Evolutionary conservation across 2,329 filamentous ascomycete species (phyloP), one percentile per base, ranked within the genome.

Genomic region (Colletotrichum nymphaeae): DNA sequence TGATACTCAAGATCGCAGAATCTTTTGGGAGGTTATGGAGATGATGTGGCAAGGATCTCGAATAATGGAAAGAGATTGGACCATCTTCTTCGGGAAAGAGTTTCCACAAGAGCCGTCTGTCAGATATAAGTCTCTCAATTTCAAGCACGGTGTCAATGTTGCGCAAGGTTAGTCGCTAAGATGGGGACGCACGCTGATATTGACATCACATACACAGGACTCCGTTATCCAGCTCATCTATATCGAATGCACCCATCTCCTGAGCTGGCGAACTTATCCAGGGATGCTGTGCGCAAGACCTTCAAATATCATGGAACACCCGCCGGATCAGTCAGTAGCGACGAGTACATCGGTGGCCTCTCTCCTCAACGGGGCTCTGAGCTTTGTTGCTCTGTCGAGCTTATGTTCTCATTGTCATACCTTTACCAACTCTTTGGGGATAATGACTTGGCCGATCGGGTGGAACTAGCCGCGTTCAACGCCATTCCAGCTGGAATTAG

Each of bases 391-490:
- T 77, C 81, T 1, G 81, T 82, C 5, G 81, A 83, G 69, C 77
- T 80, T 2, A 77, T 76, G 28, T 83, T 81, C 73, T 82, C 81
- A 0, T 63, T 80, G 11, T 76, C 78, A 3, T 82, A 82, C 62
- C 78, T 82, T 62, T 83, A 82, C 67, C 81, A 79, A 19, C 76
- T 78, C 9, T 74, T 79, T 14, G 82, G 82, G 2, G 74, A 78
- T 63, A 81, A 78, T 58, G 24, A 57, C 8, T 88, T 86, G 74
- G 88, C 88, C 3, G 88, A 90, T 76, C 80, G 83, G n/a, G 83
- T 84, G 8, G 89, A 91, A 75, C 78, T 83, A 11, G 83, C 86
- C 8, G 86, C 88, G 4, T 90, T 88, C 81, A 91, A 90, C 74
- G 86, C 88, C 2, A 78, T 90, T 3, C 88, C 89, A 1, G 86